Base-by-base conservation (phyloP, 2,329 filamentous ascomycete species). In the Diatrype stigma region DNA sequence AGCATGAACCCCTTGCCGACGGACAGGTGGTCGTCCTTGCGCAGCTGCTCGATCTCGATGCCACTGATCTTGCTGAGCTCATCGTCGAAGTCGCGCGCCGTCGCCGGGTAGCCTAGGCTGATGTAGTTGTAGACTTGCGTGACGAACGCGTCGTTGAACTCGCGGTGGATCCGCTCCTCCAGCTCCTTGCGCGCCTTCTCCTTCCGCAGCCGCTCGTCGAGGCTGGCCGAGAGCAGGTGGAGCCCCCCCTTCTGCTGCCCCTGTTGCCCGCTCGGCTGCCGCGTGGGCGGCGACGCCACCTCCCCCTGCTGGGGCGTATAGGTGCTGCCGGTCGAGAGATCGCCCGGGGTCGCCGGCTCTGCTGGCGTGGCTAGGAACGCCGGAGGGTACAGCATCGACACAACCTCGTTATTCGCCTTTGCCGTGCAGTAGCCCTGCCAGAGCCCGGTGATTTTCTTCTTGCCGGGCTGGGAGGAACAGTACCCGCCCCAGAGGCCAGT, bases 91-190 rank as follows among this genome's bases (percentile, higher is more conserved):
- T 82, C 80, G 21, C 87, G 83, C 11, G 92, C 93, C 62, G 91
- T 84, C 32, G 89, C 86, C 3, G 93, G 92, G 67, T 96, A 96
- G 5, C 93, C 93, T 5, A 97, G 79, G 0, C 90, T 96, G 16
- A 97, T 78, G 69, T 97, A 97, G 69, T 97, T 96, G 78, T 95
- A 97, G 7, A 97, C 92, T 69, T 97, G 93, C 0, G 92, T 96
- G 50, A 96, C 84, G 66, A 96, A 96, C 3, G 77, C 77, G 66
- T 96, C 90, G 54, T 86, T 78, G 62, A 94, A 96, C 68, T 96
- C 91, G 48, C 70, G 69, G 3, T 72, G 65, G 53, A 84, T 80
- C 60, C 77, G 76, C 47, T 79, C 77, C 56, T 81, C 73, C 1
- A 70, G 69, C 59, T 82, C 78, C 16, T 72, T 74, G 12, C 70